A percentile compares a stretch with the other conserved stretches of the same genome.
Conservation (phyloP, 768 basidiomycete species). For the Trametes sanguinea region DNA sequence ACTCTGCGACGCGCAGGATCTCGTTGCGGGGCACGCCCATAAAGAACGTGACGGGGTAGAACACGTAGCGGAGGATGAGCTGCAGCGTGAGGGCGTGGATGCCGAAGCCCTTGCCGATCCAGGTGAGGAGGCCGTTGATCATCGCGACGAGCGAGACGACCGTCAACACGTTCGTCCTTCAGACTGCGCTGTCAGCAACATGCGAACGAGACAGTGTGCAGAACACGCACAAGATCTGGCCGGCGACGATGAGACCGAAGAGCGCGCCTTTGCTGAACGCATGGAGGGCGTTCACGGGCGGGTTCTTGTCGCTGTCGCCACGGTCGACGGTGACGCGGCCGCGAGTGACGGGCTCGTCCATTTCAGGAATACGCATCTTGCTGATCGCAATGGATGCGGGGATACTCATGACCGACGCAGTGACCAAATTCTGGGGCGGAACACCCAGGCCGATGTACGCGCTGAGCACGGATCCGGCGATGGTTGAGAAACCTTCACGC, state of each 20-base stretch:
- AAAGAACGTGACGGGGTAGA: slow-evolving; percentile 87
- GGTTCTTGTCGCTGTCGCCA: slow-evolving; percentile 54
- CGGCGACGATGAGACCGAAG: slow-evolving; percentile 85
- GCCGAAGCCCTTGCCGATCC: slow-evolving; percentile 86
- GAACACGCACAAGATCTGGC: slow-evolving; percentile 72
- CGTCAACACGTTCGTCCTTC: slow-evolving; percentile 80
- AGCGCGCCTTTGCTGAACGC: slow-evolving; percentile 85
- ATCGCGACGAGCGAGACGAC: slow-evolving; percentile 79
- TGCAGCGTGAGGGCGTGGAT: slow-evolving; percentile 82
- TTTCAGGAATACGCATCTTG: slow-evolving; percentile 84
- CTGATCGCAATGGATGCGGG: slow-evolving; percentile 92
- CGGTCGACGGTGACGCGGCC: slow-evolving; percentile 81
- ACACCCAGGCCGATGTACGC: slow-evolving; percentile 83
- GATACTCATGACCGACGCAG: slow-evolving; percentile 93
- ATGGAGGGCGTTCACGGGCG: slow-evolving; percentile 79
- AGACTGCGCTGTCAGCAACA: neutral
- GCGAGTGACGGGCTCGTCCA: slow-evolving; percentile 83
- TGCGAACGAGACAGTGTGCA: neutral
- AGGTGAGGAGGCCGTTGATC: slow-evolving; percentile 84
- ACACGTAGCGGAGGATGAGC: slow-evolving; percentile 82
- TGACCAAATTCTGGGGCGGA: slow-evolving; percentile 77
- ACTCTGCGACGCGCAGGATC: slow-evolving; percentile 76
- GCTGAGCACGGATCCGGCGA: slow-evolving; percentile 85
- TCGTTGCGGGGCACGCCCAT: slow-evolving; percentile 77
- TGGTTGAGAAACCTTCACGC: slow-evolving; percentile 74